phyloP scores from a whole-genome alignment of 2,329 filamentous ascomycete genomes.

The Leptodontidium sp. region DNA sequence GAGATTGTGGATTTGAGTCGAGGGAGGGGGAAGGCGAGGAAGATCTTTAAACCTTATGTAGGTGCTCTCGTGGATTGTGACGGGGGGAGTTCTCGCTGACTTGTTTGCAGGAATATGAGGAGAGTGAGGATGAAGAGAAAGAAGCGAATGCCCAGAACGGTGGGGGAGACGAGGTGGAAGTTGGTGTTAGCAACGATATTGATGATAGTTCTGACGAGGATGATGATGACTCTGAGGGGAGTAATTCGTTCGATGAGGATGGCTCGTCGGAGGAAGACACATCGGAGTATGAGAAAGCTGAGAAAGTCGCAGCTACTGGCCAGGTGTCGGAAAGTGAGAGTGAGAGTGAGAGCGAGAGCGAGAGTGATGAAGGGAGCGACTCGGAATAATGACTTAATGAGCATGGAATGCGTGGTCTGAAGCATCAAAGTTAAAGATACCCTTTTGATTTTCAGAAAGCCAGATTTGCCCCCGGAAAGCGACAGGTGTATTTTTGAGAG shows the following conservation, averaged over 20 bases:
- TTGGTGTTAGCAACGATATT: background rate
- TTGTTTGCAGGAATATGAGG: background rate
- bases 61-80: background rate
- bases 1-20: conserved; percentile 16
- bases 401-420: no score
- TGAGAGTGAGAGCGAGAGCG: background rate
- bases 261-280: background rate
- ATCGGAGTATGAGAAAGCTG: background rate
- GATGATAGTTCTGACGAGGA: background rate
- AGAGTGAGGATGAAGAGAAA: background rate
- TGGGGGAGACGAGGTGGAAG: background rate
- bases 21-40: background rate
- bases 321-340: background rate
- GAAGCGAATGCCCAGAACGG: background rate
- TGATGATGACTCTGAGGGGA: background rate
- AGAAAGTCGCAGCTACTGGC: background rate
- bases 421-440: no score
- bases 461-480: no score
- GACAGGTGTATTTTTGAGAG: no score
- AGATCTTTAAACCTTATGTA: background rate
- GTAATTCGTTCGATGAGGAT: background rate
- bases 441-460: no score
- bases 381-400: background rate
- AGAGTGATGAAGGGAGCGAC: background rate
- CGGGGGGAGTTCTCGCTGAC: background rate